A percentile compares a stretch with the other conserved stretches of the same genome.
Conservation (phyloP, 2,329 filamentous ascomycete species). For the Aureobasidium melanogenum region DNA sequence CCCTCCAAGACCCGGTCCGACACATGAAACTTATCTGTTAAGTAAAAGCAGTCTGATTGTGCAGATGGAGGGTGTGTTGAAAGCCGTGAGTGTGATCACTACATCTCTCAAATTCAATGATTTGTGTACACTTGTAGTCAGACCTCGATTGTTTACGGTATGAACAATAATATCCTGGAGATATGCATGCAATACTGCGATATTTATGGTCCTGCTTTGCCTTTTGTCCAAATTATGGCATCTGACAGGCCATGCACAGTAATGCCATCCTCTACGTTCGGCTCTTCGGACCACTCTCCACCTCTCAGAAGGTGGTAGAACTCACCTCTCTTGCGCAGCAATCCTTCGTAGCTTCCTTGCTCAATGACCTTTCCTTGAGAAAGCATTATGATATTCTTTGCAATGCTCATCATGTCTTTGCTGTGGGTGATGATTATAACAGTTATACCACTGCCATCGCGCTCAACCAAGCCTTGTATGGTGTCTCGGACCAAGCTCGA, state of each 20-base stretch:
- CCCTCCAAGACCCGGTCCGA: not conserved
- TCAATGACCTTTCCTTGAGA: conserved; percentile 62
- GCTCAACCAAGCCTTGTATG: conserved; percentile 45
- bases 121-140: not conserved
- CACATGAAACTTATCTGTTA: not conserved
- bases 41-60: not conserved
- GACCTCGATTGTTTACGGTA: not conserved
- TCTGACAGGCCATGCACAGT: not conserved
- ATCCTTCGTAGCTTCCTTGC: conserved; percentile 54
- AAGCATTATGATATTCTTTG: conserved; percentile 62
- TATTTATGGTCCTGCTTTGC: not conserved
- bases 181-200: not conserved
- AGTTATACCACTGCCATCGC: conserved; percentile 42
- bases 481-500: conserved; percentile 57
- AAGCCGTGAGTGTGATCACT: not conserved
- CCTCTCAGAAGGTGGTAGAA: conserved; percentile 32
- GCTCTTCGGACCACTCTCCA: conserved; percentile 16
- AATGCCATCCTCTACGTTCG: not conserved
- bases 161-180: not conserved
- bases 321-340: conserved; percentile 36
- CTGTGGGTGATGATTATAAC: conserved; percentile 77
- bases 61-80: not conserved
- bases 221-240: not conserved
- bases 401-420: conserved; percentile 76
- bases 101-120: not conserved